Conservation (phyloP, 257 asterid genomes). For the Penstemon barbatus region DNA sequence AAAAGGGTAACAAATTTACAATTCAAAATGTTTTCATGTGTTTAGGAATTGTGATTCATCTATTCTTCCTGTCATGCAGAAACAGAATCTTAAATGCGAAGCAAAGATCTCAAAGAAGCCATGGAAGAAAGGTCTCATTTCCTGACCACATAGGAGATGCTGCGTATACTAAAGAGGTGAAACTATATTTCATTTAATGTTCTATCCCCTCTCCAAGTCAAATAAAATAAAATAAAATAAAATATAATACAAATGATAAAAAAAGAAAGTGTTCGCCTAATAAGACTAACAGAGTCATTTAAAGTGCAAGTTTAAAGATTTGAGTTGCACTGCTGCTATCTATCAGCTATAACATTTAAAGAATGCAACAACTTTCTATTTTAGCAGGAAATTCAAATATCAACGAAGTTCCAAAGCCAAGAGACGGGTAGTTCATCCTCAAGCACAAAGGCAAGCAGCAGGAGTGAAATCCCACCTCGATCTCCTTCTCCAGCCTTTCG, state of each 20-base stretch:
- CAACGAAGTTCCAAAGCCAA: slow-evolving; percentile 31
- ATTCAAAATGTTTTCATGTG: no score
- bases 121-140: slow-evolving; percentile 55
- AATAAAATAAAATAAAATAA: no score
- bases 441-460: slow-evolving; percentile 27
- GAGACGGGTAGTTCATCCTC: slow-evolving; percentile 45
- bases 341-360: no score
- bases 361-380: background rate
- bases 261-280: no score
- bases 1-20: no score
- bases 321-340: no score
- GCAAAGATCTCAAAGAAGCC: slow-evolving; percentile 33
- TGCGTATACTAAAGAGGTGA: slow-evolving; percentile 48
- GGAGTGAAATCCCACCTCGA: slow-evolving; percentile 43
- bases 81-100: slow-evolving; percentile 34
- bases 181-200: background rate
- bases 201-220: background rate
- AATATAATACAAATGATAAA: no score
- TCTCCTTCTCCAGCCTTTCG: slow-evolving; percentile 67
- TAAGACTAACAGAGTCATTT: no score
- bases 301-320: no score
- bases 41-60: background rate
- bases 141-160: slow-evolving; percentile 35
- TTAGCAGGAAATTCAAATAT: slow-evolving; percentile 40
- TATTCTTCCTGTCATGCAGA: slow-evolving; percentile 9